These are phyloP conservation scores for Blastobotrys arbuscula DNA, from an alignment of 1,139 yeast species.

Conservation along the genomic window DNA sequence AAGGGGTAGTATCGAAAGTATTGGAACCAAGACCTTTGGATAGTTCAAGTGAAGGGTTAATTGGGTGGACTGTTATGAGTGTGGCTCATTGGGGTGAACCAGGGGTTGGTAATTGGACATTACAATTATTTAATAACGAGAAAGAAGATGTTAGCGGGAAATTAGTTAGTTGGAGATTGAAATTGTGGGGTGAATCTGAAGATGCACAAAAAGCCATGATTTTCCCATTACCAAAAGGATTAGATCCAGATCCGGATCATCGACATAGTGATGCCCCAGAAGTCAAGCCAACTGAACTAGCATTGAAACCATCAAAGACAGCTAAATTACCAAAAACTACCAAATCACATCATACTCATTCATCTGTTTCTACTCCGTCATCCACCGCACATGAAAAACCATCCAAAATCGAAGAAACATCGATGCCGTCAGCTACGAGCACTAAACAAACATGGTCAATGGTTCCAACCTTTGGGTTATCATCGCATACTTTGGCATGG, in stretches of 20 bases:
- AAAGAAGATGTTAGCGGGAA: constrained; percentile 34
- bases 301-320: constrained; percentile 4
- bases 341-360: background rate
- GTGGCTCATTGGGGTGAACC: constrained; percentile 97
- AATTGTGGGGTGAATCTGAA: constrained; percentile 73
- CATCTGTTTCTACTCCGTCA: background rate
- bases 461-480: constrained; percentile 33
- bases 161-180: constrained; percentile 67
- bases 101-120: constrained; percentile 78
- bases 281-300: constrained; percentile 9
- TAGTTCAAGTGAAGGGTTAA: constrained; percentile 51
- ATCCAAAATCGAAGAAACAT: constrained; percentile 3
- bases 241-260: constrained; percentile 17
- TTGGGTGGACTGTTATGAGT: constrained; percentile 91
- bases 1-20: constrained; percentile 64
- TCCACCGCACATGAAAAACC: constrained; percentile 4
- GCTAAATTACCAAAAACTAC: background rate
- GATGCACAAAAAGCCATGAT: constrained; percentile 57
- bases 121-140: constrained; percentile 51
- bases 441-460: constrained; percentile 21
- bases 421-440: constrained; percentile 11
- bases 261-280: constrained; percentile 11
- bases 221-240: constrained; percentile 25
- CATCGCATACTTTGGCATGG: constrained; percentile 32
- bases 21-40: constrained; percentile 70